These are phyloP conservation scores for Trichaptum fuscoviolaceum DNA, from an alignment of 768 basidiomycete genomes.

Conservation along the genomic window DNA sequence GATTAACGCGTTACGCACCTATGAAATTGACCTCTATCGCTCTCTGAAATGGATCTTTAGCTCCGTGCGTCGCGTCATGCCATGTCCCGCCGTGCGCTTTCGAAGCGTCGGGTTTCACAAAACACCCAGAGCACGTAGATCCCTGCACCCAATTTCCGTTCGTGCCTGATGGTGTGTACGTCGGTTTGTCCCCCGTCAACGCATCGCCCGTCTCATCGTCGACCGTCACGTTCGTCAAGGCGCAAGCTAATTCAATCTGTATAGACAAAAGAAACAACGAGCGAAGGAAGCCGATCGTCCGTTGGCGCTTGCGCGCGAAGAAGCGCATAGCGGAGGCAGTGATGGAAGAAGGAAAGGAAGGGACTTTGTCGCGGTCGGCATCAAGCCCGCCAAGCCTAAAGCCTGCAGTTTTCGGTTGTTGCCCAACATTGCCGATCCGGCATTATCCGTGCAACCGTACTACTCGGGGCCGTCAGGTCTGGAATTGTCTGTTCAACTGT, in stretches of 20 bases:
- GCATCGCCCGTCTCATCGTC: conserved; percentile 34
- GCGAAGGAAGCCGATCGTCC: background rate
- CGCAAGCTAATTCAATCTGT: background rate
- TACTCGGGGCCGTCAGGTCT: too few relatives aligned
- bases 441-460: too few relatives aligned
- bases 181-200: conserved; percentile 27
- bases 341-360: conserved; percentile 6
- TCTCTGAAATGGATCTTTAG: background rate
- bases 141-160: background rate
- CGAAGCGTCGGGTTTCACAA: conserved; percentile 6
- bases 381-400: too few relatives aligned
- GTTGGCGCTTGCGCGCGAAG: background rate
- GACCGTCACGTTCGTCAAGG: conserved; percentile 19
- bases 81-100: conserved; percentile 7
- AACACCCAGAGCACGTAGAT: background rate
- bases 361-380: background rate
- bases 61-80: conserved; percentile 7
- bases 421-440: too few relatives aligned
- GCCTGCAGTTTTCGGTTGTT: too few relatives aligned
- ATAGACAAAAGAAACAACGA: background rate
- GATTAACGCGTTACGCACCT: conserved; percentile 22
- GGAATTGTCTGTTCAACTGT: too few relatives aligned
- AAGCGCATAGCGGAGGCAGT: background rate
- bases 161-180: conserved; percentile 24
- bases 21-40: conserved; percentile 23